These are phyloP conservation scores for Trypanosoma grayi DNA, from an alignment of 208 protist species.

Conservation along the genomic window DNA sequence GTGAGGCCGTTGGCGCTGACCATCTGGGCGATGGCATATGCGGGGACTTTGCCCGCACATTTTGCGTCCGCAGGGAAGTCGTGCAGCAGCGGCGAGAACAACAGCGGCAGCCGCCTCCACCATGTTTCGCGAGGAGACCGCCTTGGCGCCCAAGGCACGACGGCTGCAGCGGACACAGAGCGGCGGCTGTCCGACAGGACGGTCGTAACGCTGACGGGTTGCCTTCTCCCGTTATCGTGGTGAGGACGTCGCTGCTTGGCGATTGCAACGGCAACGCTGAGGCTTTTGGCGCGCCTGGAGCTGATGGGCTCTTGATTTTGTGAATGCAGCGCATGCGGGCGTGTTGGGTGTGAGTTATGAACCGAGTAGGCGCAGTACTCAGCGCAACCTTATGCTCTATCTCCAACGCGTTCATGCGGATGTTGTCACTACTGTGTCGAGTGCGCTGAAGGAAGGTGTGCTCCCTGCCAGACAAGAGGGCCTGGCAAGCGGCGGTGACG, in stretches of 20 bases:
- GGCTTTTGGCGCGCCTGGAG: background rate
- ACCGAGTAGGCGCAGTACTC: constrained; percentile 8
- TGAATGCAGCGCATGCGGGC: background rate
- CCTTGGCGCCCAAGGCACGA: background rate
- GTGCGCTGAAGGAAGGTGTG: background rate
- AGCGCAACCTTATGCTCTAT: constrained; percentile 8
- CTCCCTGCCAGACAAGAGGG: too few species aligned
- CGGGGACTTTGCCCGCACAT: too few species aligned
- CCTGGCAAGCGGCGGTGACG: background rate
- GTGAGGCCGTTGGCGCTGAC: too few species aligned
- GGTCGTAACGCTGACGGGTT: constrained; percentile 10
- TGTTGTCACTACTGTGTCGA: constrained; percentile 5
- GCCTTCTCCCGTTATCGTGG: constrained; percentile 18
- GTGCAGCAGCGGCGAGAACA: constrained; percentile 6
- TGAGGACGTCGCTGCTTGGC: constrained; percentile 14
- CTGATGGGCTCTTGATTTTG: constrained; percentile 2
- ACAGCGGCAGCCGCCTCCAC: constrained; percentile 10
- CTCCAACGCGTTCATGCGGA: background rate
- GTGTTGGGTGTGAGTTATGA: constrained; percentile 12
- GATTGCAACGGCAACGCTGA: constrained; percentile 16
- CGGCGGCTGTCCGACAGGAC: constrained; percentile 3
- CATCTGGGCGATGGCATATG: too few species aligned
- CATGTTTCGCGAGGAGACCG: constrained; percentile 22
- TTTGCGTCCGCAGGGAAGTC: too few species aligned
- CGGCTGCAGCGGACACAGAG: background rate